phyloP scores from a whole-genome alignment of 768 basidiomycete species.

The Filobasidium floriforme region DNA sequence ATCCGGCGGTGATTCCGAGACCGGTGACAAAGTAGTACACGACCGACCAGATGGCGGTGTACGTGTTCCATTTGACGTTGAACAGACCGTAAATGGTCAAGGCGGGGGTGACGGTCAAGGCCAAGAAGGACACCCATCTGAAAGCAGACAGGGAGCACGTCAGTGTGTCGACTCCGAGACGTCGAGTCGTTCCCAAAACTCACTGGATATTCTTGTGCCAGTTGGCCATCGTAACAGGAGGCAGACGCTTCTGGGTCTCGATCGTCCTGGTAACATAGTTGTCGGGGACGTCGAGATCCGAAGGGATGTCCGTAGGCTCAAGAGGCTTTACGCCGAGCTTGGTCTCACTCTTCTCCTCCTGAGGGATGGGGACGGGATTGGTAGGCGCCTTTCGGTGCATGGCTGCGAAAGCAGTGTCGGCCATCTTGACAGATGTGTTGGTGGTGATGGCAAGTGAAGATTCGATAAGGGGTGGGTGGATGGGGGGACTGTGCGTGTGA shows the following conservation, averaged over 20 bases:
- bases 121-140: slow-evolving; percentile 62
- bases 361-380: slow-evolving; percentile 35
- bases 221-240: slow-evolving; percentile 61
- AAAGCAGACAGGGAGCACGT: background rate
- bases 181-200: no score
- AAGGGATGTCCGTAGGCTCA: slow-evolving; percentile 36
- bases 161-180: no score
- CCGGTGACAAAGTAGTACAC: slow-evolving; percentile 79
- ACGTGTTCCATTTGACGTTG: slow-evolving; percentile 56
- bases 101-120: slow-evolving; percentile 66
- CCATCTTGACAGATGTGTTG: slow-evolving; percentile 5
- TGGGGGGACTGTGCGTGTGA: no score
- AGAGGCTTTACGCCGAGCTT: slow-evolving; percentile 27
- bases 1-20: slow-evolving; percentile 66
- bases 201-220: slow-evolving; percentile 52
- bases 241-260: slow-evolving; percentile 59
- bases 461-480: background rate
- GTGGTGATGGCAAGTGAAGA: background rate
- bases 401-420: slow-evolving; percentile 17
- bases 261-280: slow-evolving; percentile 75
- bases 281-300: slow-evolving; percentile 55
- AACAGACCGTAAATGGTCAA: slow-evolving; percentile 65
- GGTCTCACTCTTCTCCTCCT: slow-evolving; percentile 22
- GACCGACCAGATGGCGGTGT: slow-evolving; percentile 62
- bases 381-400: slow-evolving; percentile 21